Base-by-base conservation (phyloP, 179 eudicot genomes). In the Heliamphora pulchella region DNA sequence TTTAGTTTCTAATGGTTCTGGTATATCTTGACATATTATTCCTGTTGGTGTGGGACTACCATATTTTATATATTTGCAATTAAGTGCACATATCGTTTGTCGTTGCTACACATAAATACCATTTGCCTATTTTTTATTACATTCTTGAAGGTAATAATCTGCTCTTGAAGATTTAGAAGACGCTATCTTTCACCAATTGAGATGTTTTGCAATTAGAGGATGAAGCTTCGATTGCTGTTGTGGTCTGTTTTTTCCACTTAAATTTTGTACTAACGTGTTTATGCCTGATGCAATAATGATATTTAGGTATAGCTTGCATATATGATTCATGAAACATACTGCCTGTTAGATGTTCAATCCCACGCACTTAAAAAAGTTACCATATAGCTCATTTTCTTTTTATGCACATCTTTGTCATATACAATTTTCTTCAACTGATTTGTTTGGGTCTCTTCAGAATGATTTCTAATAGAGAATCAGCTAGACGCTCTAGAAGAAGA, bases 401-500 rank as follows among this genome's bases (percentile, higher is more conserved):
- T 2, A 41, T 53, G 15, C 47, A 78, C 1, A 51, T 53, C 9
- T 9, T 54, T 53, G 39, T 67, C 6, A 5, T n/a, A 54, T 53
- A 53, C 20, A 17, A n/a, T 50, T 8, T n/a, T 9, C 62, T 31
- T 65, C 73, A 46, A 39, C 65, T 78, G 50, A 65, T 78, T 15
- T 41, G 0, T 74, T 74, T 20, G 0, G 77, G 54, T 17, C 55
- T 31, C 55, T 22, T 8, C 55, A 95, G 98, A 87, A 93, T 95
- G 97, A 91, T 95, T 83, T 95, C 98, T 20, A 93, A 95, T 77
- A 88, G 98, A 89, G 98, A 92, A 86, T 95, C 98, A 58, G 98
- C 97, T 78, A 85, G 98, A 77, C 94, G 98, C 71, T 95, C 98
- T 8, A 91, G 98, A 82, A 91, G 98, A 86, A 88, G 98, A 86